Percentiles rank a stretch among this genome's conserved stretches.
phyloP scores from a whole-genome alignment of 495 filamentous ascomycete genomes.

The Aspergillus kassunensis region DNA sequence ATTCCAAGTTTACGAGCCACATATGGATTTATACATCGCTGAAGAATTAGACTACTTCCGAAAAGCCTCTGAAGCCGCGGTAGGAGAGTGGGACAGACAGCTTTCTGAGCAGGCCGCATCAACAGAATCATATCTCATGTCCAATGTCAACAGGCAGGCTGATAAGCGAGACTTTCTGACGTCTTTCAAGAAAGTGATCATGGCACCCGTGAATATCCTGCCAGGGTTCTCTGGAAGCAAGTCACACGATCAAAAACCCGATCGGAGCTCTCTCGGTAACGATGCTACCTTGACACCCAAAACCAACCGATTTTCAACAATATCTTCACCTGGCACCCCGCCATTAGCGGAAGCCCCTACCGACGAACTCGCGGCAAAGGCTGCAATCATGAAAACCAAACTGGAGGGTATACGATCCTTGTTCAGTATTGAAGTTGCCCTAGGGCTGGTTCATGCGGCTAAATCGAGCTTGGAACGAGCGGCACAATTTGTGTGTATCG shows the following conservation, averaged over 20 bases:
- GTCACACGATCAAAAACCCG: slow-evolving; percentile 33
- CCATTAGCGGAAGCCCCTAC: slow-evolving; percentile 67
- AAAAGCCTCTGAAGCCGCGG: slow-evolving; percentile 66
- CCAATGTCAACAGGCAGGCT: slow-evolving; percentile 85
- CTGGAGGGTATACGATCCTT: slow-evolving; percentile 90
- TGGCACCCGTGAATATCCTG: slow-evolving; percentile 93
- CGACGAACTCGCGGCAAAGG: slow-evolving; percentile 90
- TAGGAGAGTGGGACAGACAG: slow-evolving; percentile 84
- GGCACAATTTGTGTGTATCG: slow-evolving; percentile 73
- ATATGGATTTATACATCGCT: slow-evolving; percentile 87
- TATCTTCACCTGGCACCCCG: slow-evolving; percentile 42
- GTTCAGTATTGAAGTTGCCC: slow-evolving; percentile 93
- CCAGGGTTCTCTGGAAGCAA: slow-evolving; percentile 59
- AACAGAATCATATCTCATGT: slow-evolving; percentile 92
- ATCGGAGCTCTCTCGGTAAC: slow-evolving; percentile 29
- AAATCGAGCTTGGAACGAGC: slow-evolving; percentile 85
- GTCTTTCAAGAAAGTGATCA: slow-evolving; percentile 97
- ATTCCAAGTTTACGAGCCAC: slow-evolving; percentile 75
- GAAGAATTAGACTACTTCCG: slow-evolving; percentile 90
- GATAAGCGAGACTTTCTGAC: slow-evolving; percentile 95
- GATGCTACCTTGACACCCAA: slow-evolving; percentile 35
- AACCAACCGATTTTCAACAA: slow-evolving; percentile 51
- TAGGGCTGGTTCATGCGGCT: slow-evolving; percentile 84
- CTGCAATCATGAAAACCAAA: slow-evolving; percentile 90
- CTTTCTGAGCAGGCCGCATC: slow-evolving; percentile 86